Percentiles rank a stretch among this genome's conserved stretches.
phyloP scores from a whole-genome alignment of 192 early-diverging fungal species.

The Coemansia sp. region DNA sequence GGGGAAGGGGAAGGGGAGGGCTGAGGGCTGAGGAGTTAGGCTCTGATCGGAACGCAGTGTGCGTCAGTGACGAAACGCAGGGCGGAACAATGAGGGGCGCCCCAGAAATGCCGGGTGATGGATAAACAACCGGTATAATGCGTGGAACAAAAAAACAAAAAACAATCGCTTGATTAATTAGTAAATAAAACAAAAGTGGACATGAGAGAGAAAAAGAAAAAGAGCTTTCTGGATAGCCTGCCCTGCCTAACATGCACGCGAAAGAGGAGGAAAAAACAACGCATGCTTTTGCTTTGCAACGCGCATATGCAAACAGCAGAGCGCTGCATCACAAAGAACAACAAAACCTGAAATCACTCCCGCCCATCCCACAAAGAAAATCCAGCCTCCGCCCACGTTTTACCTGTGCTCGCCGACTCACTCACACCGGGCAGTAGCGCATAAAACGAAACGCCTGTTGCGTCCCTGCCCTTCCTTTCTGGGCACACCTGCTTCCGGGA shows the following conservation, averaged over 20 bases:
- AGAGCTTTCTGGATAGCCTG: neutral
- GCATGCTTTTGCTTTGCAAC: neutral
- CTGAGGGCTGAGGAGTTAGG: too few species aligned
- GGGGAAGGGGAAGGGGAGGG: too few species aligned
- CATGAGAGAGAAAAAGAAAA: neutral
- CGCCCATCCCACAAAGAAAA: neutral
- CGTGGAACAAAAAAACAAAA: neutral
- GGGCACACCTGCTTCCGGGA: neutral
- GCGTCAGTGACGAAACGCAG: too few species aligned
- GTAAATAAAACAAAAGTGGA: neutral
- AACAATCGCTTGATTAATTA: neutral
- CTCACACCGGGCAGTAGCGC: neutral
- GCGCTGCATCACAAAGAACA: neutral
- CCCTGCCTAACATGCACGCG: neutral
- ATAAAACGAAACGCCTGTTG: neutral
- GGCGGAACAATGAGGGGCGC: too few species aligned
- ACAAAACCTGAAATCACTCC: neutral
- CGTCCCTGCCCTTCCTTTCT: too few species aligned
- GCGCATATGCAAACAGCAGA: too few species aligned
- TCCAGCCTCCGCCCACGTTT: too few species aligned
- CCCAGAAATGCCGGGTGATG: too few species aligned
- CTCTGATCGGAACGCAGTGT: too few species aligned
- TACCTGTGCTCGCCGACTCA: too few species aligned
- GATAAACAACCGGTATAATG: neutral
- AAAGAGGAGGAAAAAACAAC: slow-evolving; percentile 1